Percentiles rank a stretch among this genome's conserved stretches.
Evolutionary conservation across 2,329 filamentous ascomycete genomes (phyloP).

Genomic region (Paracoccidioides brasiliensis): DNA sequence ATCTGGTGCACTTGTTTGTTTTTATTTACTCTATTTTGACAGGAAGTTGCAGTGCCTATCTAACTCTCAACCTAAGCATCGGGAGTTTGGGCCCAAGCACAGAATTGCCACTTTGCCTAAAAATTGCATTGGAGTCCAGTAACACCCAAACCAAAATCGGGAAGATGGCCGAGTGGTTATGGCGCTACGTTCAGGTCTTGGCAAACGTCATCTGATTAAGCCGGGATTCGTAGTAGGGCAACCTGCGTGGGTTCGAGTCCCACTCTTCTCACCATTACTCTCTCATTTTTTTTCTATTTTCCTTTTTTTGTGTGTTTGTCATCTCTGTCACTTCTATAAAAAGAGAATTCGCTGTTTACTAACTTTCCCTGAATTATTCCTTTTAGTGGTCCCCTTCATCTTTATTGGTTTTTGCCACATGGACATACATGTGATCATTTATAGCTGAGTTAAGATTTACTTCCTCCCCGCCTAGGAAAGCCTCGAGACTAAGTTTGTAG

Average conservation of each 20-base stretch:
- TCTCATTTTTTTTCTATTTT: background rate
- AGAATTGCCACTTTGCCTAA: background rate
- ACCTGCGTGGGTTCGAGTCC: conserved; percentile 5
- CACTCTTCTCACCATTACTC: conserved; percentile 2
- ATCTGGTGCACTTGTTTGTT: too few species aligned
- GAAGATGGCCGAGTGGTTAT: conserved; percentile 8
- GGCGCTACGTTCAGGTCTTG: conserved; percentile 5
- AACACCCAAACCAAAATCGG: conserved; percentile 1
- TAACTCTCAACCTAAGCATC: too few species aligned
- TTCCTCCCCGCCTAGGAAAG: too few species aligned
- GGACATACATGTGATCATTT: too few species aligned
- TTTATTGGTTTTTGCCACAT: too few species aligned
- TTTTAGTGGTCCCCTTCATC: too few species aligned
- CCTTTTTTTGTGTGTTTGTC: background rate
- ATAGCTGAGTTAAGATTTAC: too few species aligned
- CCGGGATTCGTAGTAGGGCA: conserved; percentile 1
- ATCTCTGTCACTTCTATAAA: background rate
- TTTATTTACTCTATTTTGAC: too few species aligned
- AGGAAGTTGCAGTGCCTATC: too few species aligned
- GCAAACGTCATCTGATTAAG: background rate
- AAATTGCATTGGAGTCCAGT: background rate
- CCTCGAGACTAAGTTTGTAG: too few species aligned
- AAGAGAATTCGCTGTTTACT: background rate
- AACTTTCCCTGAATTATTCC: too few species aligned
- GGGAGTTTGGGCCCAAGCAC: too few species aligned